These are phyloP conservation scores for Melastoma candidum DNA, from an alignment of 441 rosid genomes.

Conservation along the genomic window DNA sequence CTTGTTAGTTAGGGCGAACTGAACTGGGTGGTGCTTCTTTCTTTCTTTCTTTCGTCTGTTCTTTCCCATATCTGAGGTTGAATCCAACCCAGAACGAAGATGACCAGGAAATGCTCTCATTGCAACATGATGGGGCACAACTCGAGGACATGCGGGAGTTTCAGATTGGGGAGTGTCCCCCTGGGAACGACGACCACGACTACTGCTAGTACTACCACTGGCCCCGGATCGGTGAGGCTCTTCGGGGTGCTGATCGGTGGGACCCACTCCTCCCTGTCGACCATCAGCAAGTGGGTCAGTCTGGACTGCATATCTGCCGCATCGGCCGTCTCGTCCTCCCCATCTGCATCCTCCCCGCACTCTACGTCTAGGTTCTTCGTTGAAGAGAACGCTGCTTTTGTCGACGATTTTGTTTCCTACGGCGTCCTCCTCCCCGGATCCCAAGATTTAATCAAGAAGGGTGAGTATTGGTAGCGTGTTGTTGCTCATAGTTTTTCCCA, in stretches of 20 bases:
- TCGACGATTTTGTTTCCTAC: slow-evolving; percentile 50
- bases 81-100: no score
- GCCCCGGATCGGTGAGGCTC: slow-evolving; percentile 37
- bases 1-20: no score
- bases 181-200: no score
- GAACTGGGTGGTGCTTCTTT: background rate
- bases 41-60: no score
- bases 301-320: slow-evolving; percentile 50
- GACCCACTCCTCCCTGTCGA: background rate
- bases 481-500: background rate
- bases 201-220: background rate
- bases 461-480: background rate
- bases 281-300: slow-evolving; percentile 67
- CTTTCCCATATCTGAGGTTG: no score
- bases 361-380: slow-evolving; percentile 27
- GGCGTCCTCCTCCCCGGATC: slow-evolving; percentile 33
- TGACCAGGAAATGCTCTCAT: no score
- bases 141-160: slow-evolving; percentile 49
- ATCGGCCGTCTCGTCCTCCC: slow-evolving; percentile 22
- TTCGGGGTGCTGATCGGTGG: slow-evolving; percentile 74
- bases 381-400: slow-evolving; percentile 23
- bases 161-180: slow-evolving; percentile 9
- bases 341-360: slow-evolving; percentile 27
- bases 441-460: slow-evolving; percentile 19
- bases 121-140: slow-evolving; percentile 1